Conservation (phyloP, 371 early-diverging fungal species). For the Syncephalis plumigaleata region DNA sequence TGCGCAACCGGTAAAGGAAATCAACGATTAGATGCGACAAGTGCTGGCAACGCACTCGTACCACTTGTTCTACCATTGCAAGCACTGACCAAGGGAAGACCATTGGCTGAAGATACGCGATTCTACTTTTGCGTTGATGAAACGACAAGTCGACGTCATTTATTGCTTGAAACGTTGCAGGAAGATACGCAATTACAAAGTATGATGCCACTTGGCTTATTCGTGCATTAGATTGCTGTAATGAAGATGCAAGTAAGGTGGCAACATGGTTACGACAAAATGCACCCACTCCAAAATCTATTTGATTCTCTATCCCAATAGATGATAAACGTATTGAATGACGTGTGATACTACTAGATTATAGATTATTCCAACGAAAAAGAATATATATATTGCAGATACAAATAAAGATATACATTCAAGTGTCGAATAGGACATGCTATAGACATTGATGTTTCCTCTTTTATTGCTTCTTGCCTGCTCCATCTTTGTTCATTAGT, state of each 20-base stretch:
- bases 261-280: slow-evolving; percentile 34
- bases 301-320: no score
- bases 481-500: not conserved
- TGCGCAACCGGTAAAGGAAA: slow-evolving; percentile 38
- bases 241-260: slow-evolving; percentile 34
- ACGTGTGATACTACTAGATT: no score
- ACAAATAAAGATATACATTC: no score
- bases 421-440: no score
- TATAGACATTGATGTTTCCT: no score
- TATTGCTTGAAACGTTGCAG: slow-evolving; percentile 24
- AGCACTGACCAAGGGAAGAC: not conserved
- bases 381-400: no score
- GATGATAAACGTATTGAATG: no score
- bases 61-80: slow-evolving; percentile 23
- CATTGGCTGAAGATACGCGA: slow-evolving; percentile 5
- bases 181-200: slow-evolving; percentile 11
- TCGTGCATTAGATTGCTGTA: slow-evolving; percentile 33
- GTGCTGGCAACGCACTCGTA: slow-evolving; percentile 38
- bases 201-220: slow-evolving; percentile 19
- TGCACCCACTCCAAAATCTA: slow-evolving; percentile 18
- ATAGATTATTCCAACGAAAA: no score
- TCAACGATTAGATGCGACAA: slow-evolving; percentile 37
- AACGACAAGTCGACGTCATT: slow-evolving; percentile 23
- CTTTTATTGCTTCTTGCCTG: not conserved
- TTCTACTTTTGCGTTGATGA: slow-evolving; percentile 55